Evolutionary conservation across 2,329 filamentous ascomycete species (phyloP).

Genomic region (Fusarium hostae): DNA sequence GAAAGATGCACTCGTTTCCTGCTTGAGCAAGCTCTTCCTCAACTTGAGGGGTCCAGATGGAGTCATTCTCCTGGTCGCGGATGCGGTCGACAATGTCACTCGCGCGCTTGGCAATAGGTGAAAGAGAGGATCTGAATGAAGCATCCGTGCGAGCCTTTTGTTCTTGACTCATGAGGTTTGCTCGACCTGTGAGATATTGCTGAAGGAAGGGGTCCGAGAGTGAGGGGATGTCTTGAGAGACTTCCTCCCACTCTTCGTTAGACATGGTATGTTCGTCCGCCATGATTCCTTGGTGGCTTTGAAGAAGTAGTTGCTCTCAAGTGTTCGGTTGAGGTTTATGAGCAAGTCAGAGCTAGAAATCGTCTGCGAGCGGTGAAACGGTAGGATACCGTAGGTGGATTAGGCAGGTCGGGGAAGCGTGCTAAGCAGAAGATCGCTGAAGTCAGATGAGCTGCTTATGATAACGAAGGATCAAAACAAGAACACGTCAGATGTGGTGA

Average conservation of each 20-base stretch:
- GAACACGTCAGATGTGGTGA: background rate
- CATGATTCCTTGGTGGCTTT: constrained; percentile 40
- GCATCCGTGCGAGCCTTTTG: constrained; percentile 80
- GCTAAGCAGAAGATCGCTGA: constrained; percentile 15
- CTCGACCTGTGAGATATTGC: constrained; percentile 81
- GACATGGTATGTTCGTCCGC: constrained; percentile 51
- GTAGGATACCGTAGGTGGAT: constrained; percentile 23
- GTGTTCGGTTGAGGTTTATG: background rate
- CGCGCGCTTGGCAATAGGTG: constrained; percentile 81
- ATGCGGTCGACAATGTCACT: constrained; percentile 84
- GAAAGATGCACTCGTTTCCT: constrained; percentile 74
- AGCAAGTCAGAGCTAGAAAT: background rate
- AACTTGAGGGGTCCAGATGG: constrained; percentile 79
- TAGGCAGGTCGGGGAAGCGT: constrained; percentile 36
- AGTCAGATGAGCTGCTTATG: constrained; percentile 9
- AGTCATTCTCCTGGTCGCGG: constrained; percentile 78
- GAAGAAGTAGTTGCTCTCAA: background rate
- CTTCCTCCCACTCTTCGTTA: constrained; percentile 69
- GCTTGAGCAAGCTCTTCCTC: constrained; percentile 75
- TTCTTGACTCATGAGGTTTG: constrained; percentile 82
- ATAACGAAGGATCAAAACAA: background rate
- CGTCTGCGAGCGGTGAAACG: constrained; percentile 9
- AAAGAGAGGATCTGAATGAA: constrained; percentile 78
- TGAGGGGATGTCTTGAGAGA: constrained; percentile 66
- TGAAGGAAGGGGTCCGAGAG: constrained; percentile 80